Conservation (phyloP, 108 stramenopile genomes). For the Skeletonema potamos region DNA sequence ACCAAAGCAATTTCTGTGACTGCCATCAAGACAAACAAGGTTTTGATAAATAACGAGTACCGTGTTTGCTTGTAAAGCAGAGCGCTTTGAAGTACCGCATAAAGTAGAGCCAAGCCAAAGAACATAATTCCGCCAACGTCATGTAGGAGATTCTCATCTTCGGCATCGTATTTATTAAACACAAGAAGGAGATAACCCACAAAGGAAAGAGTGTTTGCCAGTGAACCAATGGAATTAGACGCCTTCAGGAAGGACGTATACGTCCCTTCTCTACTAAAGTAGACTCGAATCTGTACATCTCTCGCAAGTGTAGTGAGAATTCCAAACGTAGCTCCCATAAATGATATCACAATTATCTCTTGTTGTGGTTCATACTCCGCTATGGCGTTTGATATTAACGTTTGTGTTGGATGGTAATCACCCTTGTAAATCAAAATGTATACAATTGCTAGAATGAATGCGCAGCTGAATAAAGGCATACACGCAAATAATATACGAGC, state of each 20-base stretch:
- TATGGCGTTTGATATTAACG: not conserved
- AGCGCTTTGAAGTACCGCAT: slow-evolving; percentile 7
- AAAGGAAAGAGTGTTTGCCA: not conserved
- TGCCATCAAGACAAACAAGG: not conserved
- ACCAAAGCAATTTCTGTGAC: not conserved
- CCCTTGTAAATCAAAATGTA: not conserved
- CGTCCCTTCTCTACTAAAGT: not conserved
- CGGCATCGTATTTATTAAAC: not conserved
- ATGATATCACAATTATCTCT: not conserved
- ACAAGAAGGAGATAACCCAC: not conserved
- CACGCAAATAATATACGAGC: not conserved
- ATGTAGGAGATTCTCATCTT: not conserved
- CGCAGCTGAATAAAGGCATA: not conserved
- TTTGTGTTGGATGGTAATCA: not conserved
- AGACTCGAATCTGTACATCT: not conserved
- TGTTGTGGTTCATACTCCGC: not conserved
- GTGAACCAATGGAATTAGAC: not conserved
- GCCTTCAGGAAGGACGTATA: not conserved
- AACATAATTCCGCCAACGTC: not conserved
- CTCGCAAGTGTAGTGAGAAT: not conserved
- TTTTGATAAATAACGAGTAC: not conserved
- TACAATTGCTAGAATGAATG: not conserved
- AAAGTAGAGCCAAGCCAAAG: not conserved
- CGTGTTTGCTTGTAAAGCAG: not conserved
- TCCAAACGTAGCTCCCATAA: not conserved